A percentile compares a stretch with the other conserved stretches of the same genome.
Evolutionary conservation across 495 filamentous ascomycete genomes (phyloP).

Genomic region (Trichoderma orchidacearum): DNA sequence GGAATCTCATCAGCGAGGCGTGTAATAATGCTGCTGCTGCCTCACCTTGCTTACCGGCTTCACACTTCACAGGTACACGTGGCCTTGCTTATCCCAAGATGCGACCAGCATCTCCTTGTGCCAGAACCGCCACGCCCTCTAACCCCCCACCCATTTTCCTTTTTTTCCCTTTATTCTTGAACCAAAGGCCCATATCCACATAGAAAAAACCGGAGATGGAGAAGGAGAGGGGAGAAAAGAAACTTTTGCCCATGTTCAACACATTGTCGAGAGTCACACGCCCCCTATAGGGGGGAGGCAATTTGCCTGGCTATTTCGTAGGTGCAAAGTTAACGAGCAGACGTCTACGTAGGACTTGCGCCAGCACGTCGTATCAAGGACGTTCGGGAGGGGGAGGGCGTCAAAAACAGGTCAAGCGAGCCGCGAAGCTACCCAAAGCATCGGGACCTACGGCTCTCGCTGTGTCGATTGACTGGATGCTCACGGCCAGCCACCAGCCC

Average conservation of each 20-base stretch:
- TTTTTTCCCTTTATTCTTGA: neutral
- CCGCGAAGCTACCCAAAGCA: neutral
- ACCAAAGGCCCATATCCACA: neutral
- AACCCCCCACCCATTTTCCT: neutral
- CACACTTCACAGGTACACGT: neutral
- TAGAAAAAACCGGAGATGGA: neutral
- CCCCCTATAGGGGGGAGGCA: neutral
- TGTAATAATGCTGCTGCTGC: too few relatives aligned
- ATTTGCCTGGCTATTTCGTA: neutral
- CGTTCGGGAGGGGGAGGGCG: too few relatives aligned
- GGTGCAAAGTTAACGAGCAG: neutral
- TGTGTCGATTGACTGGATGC: too few relatives aligned
- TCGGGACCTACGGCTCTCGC: neutral
- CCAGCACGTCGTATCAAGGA: too few relatives aligned
- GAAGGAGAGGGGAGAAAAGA: neutral
- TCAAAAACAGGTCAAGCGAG: neutral
- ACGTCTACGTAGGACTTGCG: neutral
- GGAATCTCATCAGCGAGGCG: neutral
- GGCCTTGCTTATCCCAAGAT: neutral
- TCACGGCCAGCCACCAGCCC: neutral
- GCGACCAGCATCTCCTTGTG: neutral
- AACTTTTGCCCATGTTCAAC: neutral
- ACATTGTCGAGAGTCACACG: neutral
- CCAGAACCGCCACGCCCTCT: neutral
- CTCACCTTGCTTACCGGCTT: neutral